Conservation (phyloP, 768 basidiomycete genomes). For the Pluteus cervinus region DNA sequence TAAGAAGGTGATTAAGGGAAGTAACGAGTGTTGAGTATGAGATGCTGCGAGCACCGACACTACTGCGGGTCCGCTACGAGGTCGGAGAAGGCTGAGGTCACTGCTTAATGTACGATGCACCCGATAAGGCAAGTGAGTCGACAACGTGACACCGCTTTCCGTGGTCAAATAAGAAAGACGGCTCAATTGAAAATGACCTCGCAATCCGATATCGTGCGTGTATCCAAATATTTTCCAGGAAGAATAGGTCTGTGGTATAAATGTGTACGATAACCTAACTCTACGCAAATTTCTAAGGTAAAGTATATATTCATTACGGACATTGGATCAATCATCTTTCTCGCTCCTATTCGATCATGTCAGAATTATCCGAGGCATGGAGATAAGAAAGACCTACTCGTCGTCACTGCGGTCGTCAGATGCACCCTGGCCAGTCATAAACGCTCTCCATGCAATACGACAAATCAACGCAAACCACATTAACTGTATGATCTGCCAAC, state of each 20-base stretch:
- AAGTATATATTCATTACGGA: no score
- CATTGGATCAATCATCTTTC: no score
- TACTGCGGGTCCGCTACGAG: neutral
- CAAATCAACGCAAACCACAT: conserved; percentile 88
- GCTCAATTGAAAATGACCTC: no score
- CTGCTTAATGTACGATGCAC: conserved; percentile 7
- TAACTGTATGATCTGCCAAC: conserved; percentile 56
- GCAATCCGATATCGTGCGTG: no score
- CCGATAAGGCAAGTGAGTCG: conserved; percentile 7
- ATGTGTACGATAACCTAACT: no score
- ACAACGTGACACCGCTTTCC: no score
- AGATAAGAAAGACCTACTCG: conserved; percentile 36
- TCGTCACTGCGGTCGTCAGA: conserved; percentile 86
- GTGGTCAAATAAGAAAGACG: no score
- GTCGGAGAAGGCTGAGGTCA: conserved; percentile 1
- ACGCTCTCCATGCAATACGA: conserved; percentile 74
- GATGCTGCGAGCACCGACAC: conserved; percentile 5
- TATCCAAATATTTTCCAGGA: no score
- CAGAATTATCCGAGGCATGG: conserved; percentile 6
- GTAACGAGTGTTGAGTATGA: conserved; percentile 4
- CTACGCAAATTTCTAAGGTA: no score
- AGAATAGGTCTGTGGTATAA: no score
- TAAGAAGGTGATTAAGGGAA: conserved; percentile 2
- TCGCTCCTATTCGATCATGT: conserved; percentile 20
- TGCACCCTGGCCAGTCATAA: conserved; percentile 65